Conservation (phyloP, 2,329 filamentous ascomycete species). For the Colletotrichum ledebouriae region DNA sequence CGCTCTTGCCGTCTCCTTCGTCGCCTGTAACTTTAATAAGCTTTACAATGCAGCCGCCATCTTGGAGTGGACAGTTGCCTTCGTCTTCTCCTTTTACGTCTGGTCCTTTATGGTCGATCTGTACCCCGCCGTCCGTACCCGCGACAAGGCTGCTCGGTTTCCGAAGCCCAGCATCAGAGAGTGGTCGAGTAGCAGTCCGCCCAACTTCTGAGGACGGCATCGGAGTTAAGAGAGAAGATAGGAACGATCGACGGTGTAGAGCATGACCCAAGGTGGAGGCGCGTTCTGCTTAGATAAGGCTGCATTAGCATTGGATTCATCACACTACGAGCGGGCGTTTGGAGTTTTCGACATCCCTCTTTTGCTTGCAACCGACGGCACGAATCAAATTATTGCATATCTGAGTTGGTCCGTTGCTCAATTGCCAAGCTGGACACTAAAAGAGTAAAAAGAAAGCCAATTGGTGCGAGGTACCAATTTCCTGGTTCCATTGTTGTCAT, state of each 20-base stretch:
- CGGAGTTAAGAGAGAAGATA: not conserved
- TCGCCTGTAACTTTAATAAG: slow-evolving; percentile 61
- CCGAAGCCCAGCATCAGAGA: slow-evolving; percentile 37
- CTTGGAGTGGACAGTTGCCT: slow-evolving; percentile 83
- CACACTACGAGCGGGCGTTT: slow-evolving; percentile 25
- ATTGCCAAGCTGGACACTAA: no score
- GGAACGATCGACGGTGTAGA: not conserved
- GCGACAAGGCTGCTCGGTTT: slow-evolving; percentile 48
- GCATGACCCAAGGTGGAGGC: no score
- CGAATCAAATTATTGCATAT: no score
- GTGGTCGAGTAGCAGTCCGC: slow-evolving; percentile 1
- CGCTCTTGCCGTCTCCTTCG: slow-evolving; percentile 80
- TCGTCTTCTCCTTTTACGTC: slow-evolving; percentile 90
- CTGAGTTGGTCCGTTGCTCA: no score
- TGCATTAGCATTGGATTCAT: slow-evolving; percentile 12
- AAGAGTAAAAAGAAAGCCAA: no score
- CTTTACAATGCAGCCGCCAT: slow-evolving; percentile 78
- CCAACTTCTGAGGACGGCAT: slow-evolving; percentile 18
- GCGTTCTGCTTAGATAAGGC: not conserved
- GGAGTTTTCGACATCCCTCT: slow-evolving; percentile 10
- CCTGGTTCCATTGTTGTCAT: no score
- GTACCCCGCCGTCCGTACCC: slow-evolving; percentile 79
- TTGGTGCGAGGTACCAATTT: no score
- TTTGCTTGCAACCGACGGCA: not conserved
- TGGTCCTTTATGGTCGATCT: slow-evolving; percentile 91